These are phyloP conservation scores for Scenedesmus sp. DNA, from an alignment of 163 green algal species.

Conservation along the genomic window DNA sequence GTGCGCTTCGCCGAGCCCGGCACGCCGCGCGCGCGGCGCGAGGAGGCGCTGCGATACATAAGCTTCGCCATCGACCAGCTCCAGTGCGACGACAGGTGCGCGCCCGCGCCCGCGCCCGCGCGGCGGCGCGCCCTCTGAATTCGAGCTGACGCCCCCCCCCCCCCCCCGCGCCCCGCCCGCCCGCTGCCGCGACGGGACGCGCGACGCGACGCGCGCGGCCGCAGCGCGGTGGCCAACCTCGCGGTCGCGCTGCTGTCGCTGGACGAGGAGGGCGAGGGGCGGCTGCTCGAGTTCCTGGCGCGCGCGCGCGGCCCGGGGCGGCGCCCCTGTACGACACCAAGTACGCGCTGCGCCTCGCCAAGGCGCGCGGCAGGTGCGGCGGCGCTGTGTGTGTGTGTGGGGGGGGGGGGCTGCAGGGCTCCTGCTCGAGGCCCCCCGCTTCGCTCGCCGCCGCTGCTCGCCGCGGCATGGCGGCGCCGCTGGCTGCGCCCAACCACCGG, in stretches of 20 bases:
- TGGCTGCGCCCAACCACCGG: not conserved
- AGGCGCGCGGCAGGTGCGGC: conserved; percentile 55
- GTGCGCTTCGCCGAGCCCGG: conserved; percentile 59
- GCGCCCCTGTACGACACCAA: conserved; percentile 83
- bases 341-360: conserved; percentile 82
- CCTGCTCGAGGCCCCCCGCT: not conserved
- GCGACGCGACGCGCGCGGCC: not conserved
- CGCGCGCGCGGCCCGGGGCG: conserved; percentile 49
- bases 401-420: not conserved
- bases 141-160: not conserved
- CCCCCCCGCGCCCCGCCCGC: not conserved
- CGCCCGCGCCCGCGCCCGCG: not conserved
- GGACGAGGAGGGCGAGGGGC: conserved; percentile 59
- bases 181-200: too few relatives aligned
- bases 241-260: conserved; percentile 81
- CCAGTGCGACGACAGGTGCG: conserved; percentile 56
- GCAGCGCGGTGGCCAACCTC: conserved; percentile 87
- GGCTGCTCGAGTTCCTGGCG: conserved; percentile 76
- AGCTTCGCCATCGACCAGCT: conserved; percentile 74
- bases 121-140: not conserved
- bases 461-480: not conserved
- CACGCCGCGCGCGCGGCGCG: conserved; percentile 24
- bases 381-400: not conserved
- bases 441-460: not conserved
- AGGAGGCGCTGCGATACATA: conserved; percentile 83